These are phyloP conservation scores for Solanum medicagineum DNA, from an alignment of 257 asterid species.

Conservation along the genomic window DNA sequence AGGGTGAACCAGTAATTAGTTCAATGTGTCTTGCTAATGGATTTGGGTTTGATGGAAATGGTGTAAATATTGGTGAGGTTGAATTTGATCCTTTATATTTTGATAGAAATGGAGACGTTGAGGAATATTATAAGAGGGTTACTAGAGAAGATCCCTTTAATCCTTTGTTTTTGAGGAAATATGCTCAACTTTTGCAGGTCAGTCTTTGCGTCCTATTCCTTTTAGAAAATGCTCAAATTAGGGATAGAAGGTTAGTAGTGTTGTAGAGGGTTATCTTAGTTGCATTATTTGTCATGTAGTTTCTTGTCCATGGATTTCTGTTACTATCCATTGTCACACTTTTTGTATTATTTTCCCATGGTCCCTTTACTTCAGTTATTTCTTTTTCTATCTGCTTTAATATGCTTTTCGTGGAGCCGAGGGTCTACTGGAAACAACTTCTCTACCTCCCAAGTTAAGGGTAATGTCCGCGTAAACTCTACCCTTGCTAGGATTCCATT, in stretches of 20 bases:
- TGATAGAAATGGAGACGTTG: conserved; percentile 21
- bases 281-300: too few species aligned
- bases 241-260: too few species aligned
- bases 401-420: background rate
- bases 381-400: background rate
- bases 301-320: too few species aligned
- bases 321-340: too few species aligned
- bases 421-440: background rate
- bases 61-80: background rate
- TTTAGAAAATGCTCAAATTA: background rate
- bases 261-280: too few species aligned
- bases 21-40: conserved; percentile 1
- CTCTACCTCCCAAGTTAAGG: background rate
- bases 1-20: background rate
- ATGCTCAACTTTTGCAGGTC: conserved; percentile 70
- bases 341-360: too few species aligned
- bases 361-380: background rate
- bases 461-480: background rate
- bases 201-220: background rate
- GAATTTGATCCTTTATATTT: background rate
- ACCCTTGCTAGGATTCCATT: background rate
- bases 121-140: conserved; percentile 22
- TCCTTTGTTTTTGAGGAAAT: conserved; percentile 42
- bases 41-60: background rate
- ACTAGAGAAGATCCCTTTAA: conserved; percentile 32